Evolutionary conservation across 106 monocot species (phyloP), one percentile per base, ranked within the genome.

Genomic region (Xerophyta viscosa): DNA sequence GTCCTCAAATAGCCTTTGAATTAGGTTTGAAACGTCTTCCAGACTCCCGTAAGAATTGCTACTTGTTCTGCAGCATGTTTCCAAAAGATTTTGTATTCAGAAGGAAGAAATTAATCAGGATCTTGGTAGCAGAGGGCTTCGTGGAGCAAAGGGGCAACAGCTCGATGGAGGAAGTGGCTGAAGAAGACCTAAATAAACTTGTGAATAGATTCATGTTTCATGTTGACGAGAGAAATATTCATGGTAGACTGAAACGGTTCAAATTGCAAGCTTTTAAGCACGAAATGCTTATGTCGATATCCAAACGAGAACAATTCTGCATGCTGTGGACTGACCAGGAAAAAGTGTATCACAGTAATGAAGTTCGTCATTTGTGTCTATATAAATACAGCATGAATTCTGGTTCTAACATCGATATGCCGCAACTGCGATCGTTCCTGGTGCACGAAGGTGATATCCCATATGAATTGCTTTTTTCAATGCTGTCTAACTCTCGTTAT

Each of bases 81-180:
- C 70, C 76, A 2, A 58, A 64, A 39, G 51, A 65, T 42, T 48
- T 41, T 30, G 0, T 13, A 4, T 51, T 76, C 37, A 1, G 20
- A 8, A 59, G 19, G n/a, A 48, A 50, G 12, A 60, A 50, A 29
- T 50, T 76, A 4, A 50, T 43, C 0, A 31, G 60, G 13, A 21
- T 50, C 1, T 76, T 69, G 76, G 61, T 76, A 2, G 63, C 76
- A 17, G 69, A 73, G 54, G 72, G 66, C 0, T 49, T 73, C 24
- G 19, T 66, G 21, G 45, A 48, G 23, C 27, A 15, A 14, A 54
- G 24, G 25, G 51, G 50, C 8, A 1, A 12, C 12, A 68, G 24
- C 15, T 62, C 63, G 28, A 12, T 63, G 48, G 74, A 74, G 31
- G 74, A 63, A 23, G 56, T 57, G 28, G 56, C 67, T 19, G 68